phyloP scores from a whole-genome alignment of 2,329 filamentous ascomycete species.

The Pseudopithomyces chartarum region DNA sequence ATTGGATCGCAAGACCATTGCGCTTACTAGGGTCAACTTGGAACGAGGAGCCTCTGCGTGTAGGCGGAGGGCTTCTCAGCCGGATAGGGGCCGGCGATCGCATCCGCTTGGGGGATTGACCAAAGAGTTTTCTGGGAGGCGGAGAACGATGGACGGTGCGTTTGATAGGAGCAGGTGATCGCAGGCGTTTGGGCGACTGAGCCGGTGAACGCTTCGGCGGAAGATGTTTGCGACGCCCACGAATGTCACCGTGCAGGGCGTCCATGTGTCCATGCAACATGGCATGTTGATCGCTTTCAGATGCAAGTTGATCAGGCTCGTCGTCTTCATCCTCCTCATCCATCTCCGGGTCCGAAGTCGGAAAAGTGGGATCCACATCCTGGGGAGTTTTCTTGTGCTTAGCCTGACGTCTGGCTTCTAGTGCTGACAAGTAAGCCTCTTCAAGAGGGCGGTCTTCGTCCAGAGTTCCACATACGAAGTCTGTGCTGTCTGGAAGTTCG shows the following conservation, averaged over 20 bases:
- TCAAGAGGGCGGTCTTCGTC: constrained; percentile 96
- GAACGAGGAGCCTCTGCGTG: constrained; percentile 50
- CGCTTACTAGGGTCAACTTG: constrained; percentile 43
- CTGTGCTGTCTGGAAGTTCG: constrained; percentile 93
- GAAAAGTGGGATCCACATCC: constrained; percentile 90
- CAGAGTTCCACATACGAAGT: constrained; percentile 97
- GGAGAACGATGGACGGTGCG: constrained; percentile 44
- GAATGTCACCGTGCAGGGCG: constrained; percentile 61
- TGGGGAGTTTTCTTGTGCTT: constrained; percentile 88
- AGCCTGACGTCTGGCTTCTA: constrained; percentile 78
- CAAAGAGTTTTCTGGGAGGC: constrained; percentile 63
- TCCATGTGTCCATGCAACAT: constrained; percentile 77
- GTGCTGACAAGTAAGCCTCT: constrained; percentile 84
- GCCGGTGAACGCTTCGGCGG: constrained; percentile 51
- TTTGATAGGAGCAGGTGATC: constrained; percentile 55
- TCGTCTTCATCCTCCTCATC: constrained; percentile 76
- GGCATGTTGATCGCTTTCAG: constrained; percentile 68
- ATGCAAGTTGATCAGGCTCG: constrained; percentile 47
- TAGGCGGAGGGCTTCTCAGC: constrained; percentile 71
- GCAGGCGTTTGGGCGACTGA: constrained; percentile 66
- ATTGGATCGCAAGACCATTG: constrained; percentile 49
- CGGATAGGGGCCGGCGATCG: constrained; percentile 47
- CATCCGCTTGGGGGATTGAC: constrained; percentile 71
- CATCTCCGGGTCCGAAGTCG: constrained; percentile 86
- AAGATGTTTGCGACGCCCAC: constrained; percentile 38